Evolutionary conservation across 1,139 yeast species (phyloP).

Genomic region (Kurtzmaniella natalensis): DNA sequence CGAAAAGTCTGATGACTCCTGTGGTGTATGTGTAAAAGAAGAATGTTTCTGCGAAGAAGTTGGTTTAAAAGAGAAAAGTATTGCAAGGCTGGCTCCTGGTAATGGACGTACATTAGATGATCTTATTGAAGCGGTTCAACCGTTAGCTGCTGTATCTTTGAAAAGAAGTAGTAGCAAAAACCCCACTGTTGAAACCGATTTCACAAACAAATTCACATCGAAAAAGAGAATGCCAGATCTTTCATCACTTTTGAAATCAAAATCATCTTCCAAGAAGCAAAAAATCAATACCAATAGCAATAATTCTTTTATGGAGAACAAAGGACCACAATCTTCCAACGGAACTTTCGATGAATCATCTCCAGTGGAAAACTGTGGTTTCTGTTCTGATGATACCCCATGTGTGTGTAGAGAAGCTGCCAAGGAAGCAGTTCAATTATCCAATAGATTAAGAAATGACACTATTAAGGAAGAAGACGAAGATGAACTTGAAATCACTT

Average conservation of each 20-base stretch:
- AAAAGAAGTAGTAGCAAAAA: conserved; percentile 26
- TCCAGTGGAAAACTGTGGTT: conserved; percentile 82
- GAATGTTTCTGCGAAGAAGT: conserved; percentile 66
- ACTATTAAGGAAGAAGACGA: conserved; percentile 12
- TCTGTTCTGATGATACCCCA: conserved; percentile 88
- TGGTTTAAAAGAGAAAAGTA: conserved; percentile 41
- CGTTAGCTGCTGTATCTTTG: conserved; percentile 60
- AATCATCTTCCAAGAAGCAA: neutral
- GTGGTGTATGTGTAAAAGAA: conserved; percentile 68
- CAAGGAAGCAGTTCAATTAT: conserved; percentile 46
- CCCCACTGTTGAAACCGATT: conserved; percentile 43
- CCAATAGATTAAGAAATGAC: conserved; percentile 17
- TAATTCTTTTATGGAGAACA: conserved; percentile 7
- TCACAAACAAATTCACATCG: conserved; percentile 44
- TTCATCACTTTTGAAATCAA: conserved; percentile 19
- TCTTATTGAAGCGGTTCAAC: conserved; percentile 40
- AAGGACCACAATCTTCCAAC: neutral
- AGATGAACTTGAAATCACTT: conserved; percentile 17
- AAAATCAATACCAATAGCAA: conserved; percentile 1
- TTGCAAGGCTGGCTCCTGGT: conserved; percentile 6
- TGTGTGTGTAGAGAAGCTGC: conserved; percentile 90
- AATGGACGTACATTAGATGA: conserved; percentile 21
- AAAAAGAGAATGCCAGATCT: conserved; percentile 39
- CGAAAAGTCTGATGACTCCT: conserved; percentile 29
- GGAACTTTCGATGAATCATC: conserved; percentile 35